A percentile compares a stretch with the other conserved stretches of the same genome.
Evolutionary conservation across 2,329 filamentous ascomycete genomes (phyloP).

Genomic region (Fusarium nematophilum): DNA sequence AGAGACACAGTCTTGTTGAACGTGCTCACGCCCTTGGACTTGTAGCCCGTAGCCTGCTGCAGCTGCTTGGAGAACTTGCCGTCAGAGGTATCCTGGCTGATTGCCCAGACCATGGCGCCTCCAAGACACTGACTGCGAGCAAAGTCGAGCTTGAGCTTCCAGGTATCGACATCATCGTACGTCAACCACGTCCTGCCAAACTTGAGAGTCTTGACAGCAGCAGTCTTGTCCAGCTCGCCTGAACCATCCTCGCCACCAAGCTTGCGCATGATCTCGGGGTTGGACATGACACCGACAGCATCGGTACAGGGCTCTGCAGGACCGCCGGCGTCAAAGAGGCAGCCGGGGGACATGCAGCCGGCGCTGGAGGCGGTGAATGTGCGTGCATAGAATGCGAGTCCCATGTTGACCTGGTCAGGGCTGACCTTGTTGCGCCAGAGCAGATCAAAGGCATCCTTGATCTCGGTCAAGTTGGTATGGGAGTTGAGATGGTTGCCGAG

Average conservation of each 20-base stretch:
- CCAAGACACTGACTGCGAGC: conserved; percentile 17
- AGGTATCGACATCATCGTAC: conserved; percentile 12
- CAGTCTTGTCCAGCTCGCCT: conserved; percentile 4
- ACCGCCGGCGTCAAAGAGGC: background rate
- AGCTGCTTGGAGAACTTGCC: conserved; percentile 15
- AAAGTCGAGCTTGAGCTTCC: conserved; percentile 14
- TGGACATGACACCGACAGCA: background rate
- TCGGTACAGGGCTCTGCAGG: too few species aligned
- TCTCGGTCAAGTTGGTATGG: conserved; percentile 26
- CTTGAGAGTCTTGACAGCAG: conserved; percentile 1
- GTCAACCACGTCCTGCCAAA: background rate
- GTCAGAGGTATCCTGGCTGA: conserved; percentile 13
- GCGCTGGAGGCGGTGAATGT: background rate
- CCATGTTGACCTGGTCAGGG: conserved; percentile 12
- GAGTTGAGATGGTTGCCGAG: conserved; percentile 12
- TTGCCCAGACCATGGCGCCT: conserved; percentile 22
- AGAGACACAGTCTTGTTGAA: background rate
- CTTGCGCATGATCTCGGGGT: background rate
- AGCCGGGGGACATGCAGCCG: background rate
- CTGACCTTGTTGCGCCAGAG: conserved; percentile 13
- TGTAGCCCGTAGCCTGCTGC: background rate
- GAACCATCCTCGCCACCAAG: background rate
- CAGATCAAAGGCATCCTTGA: conserved; percentile 5
- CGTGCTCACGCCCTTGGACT: background rate
- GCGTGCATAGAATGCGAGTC: conserved; percentile 20